Evolutionary conservation across 352 stramenopile species (phyloP).

Genomic region (Phytophthora fragariaefolia): DNA sequence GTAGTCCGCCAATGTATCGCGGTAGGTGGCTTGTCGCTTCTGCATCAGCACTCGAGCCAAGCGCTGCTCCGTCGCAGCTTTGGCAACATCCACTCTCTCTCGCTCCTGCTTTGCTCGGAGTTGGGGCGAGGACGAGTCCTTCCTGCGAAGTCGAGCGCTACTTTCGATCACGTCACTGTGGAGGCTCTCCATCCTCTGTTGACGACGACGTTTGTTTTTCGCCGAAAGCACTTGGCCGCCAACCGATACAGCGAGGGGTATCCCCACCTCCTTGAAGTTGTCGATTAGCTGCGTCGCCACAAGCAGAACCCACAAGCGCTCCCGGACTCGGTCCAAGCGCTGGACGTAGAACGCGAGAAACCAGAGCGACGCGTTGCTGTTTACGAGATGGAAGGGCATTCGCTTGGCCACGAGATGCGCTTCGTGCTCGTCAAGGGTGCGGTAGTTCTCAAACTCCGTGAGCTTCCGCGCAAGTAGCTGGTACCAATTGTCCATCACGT

Average conservation of each 20-base stretch:
- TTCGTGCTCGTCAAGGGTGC: conserved; percentile 66
- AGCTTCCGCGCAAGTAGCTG: conserved; percentile 65
- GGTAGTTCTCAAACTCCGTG: conserved; percentile 81
- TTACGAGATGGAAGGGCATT: conserved; percentile 82
- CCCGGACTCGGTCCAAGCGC: conserved; percentile 59
- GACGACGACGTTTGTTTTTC: conserved; percentile 47
- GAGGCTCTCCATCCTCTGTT: conserved; percentile 28
- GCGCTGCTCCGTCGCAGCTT: conserved; percentile 40
- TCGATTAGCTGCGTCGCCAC: conserved; percentile 70
- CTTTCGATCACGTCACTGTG: conserved; percentile 19
- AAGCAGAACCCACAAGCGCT: conserved; percentile 74
- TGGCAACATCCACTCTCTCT: conserved; percentile 31
- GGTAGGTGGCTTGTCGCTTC: conserved; percentile 66
- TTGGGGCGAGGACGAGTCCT: conserved; percentile 18
- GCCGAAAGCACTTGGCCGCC: conserved; percentile 50
- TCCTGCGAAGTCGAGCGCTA: not conserved
- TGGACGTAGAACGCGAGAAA: conserved; percentile 74
- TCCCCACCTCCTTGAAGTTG: conserved; percentile 73
- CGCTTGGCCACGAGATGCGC: conserved; percentile 76
- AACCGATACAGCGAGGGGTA: conserved; percentile 60
- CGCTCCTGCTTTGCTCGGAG: conserved; percentile 14
- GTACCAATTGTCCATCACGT: conserved; percentile 70
- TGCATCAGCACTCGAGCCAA: conserved; percentile 66
- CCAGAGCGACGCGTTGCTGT: conserved; percentile 77
- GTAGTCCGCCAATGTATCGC: conserved; percentile 74